A percentile compares a stretch with the other conserved stretches of the same genome.
Evolutionary conservation across 176 grass and related monocot species (phyloP).

Genomic region (Bolboschoenus planiculmis): DNA sequence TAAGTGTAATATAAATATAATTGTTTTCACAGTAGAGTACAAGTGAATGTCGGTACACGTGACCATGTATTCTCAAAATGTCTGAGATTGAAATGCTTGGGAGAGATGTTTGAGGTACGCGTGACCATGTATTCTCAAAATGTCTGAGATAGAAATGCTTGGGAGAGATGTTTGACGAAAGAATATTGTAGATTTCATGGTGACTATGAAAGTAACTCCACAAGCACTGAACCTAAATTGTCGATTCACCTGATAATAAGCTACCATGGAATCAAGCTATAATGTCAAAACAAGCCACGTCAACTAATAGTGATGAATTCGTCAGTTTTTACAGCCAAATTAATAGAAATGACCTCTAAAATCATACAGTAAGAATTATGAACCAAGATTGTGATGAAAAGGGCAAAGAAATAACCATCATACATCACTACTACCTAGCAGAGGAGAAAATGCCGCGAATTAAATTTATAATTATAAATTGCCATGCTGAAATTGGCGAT

Average conservation of each 20-base stretch:
- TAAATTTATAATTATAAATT: too few species aligned
- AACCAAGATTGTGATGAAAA: neutral
- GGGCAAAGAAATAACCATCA: neutral
- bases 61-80: too few species aligned
- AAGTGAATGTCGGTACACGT: neutral
- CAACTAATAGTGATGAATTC: neutral
- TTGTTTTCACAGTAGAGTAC: neutral
- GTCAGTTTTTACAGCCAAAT: neutral
- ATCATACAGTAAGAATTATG: neutral
- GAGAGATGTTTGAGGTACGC: too few species aligned
- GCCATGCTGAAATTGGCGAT: neutral
- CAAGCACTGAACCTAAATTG: neutral
- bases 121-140: neutral
- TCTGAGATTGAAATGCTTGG: too few species aligned
- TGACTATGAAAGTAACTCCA: neutral
- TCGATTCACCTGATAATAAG: neutral
- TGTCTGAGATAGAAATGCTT: neutral
- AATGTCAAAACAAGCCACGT: neutral
- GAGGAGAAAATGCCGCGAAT: neutral
- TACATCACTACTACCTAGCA: neutral
- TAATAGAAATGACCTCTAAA: neutral
- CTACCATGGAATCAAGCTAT: neutral
- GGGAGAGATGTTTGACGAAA: neutral
- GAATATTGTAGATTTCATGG: neutral
- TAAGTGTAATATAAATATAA: neutral